Conservation (phyloP, 2,329 filamentous ascomycete species). For the Pseudohalonectria lignicola region DNA sequence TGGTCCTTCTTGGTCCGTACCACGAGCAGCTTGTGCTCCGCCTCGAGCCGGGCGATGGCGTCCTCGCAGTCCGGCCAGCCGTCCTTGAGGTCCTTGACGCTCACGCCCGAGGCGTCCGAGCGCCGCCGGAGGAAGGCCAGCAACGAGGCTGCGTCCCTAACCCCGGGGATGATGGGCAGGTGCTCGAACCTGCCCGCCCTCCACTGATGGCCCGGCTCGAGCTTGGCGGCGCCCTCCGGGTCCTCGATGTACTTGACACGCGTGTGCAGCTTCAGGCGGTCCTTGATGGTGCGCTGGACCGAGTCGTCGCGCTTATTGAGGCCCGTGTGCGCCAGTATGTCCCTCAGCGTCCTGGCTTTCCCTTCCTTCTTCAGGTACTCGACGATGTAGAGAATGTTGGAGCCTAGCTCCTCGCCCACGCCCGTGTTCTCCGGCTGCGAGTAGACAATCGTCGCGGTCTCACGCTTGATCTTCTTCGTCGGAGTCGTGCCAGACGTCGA, state of each 20-base stretch:
- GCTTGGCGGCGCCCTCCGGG: constrained; percentile 38
- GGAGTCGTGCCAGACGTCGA: constrained; percentile 43
- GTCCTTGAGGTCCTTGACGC: constrained; percentile 86
- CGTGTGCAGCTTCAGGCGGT: constrained; percentile 55
- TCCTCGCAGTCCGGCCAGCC: constrained; percentile 83
- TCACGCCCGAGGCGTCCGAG: constrained; percentile 68
- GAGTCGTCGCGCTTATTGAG: constrained; percentile 52
- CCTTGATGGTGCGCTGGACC: constrained; percentile 52
- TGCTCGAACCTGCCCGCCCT: constrained; percentile 67
- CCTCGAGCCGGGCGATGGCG: constrained; percentile 67
- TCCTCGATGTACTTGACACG: constrained; percentile 47
- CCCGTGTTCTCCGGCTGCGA: constrained; percentile 69
- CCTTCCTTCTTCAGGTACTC: constrained; percentile 69
- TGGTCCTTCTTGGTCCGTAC: constrained; percentile 89
- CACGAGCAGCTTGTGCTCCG: constrained; percentile 69
- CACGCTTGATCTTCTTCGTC: constrained; percentile 51
- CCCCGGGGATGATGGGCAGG: constrained; percentile 68
- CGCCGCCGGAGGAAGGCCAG: constrained; percentile 73
- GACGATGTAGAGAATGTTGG: constrained; percentile 79
- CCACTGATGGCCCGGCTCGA: constrained; percentile 40
- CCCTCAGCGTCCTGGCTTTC: constrained; percentile 56
- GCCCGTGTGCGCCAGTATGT: constrained; percentile 73
- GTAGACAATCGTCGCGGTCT: constrained; percentile 45
- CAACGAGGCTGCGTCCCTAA: constrained; percentile 66
- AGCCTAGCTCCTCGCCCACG: constrained; percentile 71